Conservation (phyloP, 257 asterid genomes). For the Solanum arcanum region DNA sequence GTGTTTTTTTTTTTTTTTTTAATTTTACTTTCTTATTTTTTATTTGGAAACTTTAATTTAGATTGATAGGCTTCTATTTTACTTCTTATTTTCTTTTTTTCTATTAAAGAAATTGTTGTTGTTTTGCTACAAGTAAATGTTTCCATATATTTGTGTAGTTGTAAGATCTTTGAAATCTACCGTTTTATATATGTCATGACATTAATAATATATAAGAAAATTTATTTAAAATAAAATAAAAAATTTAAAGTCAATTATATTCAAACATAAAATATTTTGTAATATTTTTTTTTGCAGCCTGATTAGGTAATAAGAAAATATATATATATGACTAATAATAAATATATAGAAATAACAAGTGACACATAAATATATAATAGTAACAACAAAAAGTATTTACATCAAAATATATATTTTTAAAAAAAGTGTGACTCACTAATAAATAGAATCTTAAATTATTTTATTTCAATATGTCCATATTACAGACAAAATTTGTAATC, state of each 20-base stretch:
- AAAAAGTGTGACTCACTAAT: not conserved
- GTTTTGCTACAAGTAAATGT: too few relatives aligned
- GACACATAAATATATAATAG: not conserved
- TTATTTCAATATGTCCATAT: not conserved
- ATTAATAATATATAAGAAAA: not conserved
- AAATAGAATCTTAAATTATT: not conserved
- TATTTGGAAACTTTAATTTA: not conserved
- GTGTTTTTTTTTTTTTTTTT: not conserved
- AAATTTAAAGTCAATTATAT: not conserved
- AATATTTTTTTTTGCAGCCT: not conserved
- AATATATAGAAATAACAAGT: not conserved
- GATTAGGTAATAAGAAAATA: not conserved
- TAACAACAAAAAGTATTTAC: not conserved
- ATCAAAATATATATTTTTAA: not conserved
- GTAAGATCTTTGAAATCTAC: not conserved
- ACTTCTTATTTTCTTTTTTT: too few relatives aligned
- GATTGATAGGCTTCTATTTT: not conserved
- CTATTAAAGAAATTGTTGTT: too few relatives aligned
- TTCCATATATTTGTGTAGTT: not conserved
- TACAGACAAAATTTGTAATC: not conserved
- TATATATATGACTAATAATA: not conserved
- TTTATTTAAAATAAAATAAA: not conserved
- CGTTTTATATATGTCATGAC: not conserved
- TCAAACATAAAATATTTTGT: not conserved
- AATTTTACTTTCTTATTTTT: too few relatives aligned